Evolutionary conservation across 257 asterid species (phyloP), one percentile per base, ranked within the genome.

Genomic region (Forsythia suspensa): DNA sequence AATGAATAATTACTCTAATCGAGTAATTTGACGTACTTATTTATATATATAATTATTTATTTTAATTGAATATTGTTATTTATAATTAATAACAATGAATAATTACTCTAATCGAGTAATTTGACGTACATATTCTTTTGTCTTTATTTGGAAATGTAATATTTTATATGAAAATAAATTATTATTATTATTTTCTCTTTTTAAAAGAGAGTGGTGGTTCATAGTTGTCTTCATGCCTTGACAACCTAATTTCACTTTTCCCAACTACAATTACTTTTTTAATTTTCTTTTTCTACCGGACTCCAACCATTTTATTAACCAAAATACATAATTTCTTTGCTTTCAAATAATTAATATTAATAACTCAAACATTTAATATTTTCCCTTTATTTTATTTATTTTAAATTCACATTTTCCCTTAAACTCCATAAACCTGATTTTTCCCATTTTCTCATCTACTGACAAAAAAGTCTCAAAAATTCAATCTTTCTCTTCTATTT

Each of bases 201-300:
- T 74, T 70, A 72, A 73, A 75, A 89, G 84, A 80, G 77, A 86
- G 84, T 81, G 79, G 84, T 83, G 86, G 24, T 24, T 24, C 24
- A 24, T 24, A 0, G 97, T 81, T 88, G 92, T 91, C 91, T 89
- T 89, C 92, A 84, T 89, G 94, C 24, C 24, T 24, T 24, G 24
- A 24, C 24, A 24, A 24, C 90, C 97, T 91, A 92, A 94, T 92
- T 91, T 90, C 96, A 91, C 98, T 89, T 91, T 94, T 91, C 93
- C 98, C 95, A 92, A 88, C 97, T 75, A 88, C 85, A 88, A 89
- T 81, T 86, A 81, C 66, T 63, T 63, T 63, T 63, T 39, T 44
- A 36, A 37, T 69, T 72, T 67, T 40, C 78, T 82, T 85, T 86
- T 80, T 86, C 79, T 73, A 81, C 90, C 97, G 97, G 95, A 90